Conservation (phyloP, 176 grass and related monocot genomes). For the Chrysopogon serrulatus region DNA sequence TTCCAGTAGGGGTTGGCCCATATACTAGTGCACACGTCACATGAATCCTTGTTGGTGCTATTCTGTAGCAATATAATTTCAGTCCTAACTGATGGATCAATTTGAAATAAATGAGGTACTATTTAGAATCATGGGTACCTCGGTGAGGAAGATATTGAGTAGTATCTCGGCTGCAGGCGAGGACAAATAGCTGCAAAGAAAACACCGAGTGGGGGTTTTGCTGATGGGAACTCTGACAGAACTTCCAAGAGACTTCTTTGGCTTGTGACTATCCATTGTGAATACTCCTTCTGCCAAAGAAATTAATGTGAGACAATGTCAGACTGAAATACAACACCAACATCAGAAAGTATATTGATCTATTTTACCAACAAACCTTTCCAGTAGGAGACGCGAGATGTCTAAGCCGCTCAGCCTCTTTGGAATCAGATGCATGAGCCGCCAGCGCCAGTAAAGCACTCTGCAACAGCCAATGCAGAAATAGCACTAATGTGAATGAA, state of each 20-base stretch:
- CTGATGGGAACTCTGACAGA: conserved; percentile 73
- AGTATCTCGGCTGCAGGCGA: conserved; percentile 87
- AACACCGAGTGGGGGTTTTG: conserved; percentile 70
- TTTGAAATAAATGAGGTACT: background rate
- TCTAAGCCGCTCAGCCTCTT: conserved; percentile 71
- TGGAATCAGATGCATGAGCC: conserved; percentile 72
- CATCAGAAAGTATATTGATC: conserved; percentile 8
- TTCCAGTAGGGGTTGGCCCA: conserved; percentile 68
- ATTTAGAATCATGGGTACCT: conserved; percentile 45
- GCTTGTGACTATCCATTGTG: conserved; percentile 73
- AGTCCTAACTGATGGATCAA: background rate
- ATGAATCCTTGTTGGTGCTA: conserved; percentile 82
- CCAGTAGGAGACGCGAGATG: conserved; percentile 86
- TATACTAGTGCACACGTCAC: conserved; percentile 87
- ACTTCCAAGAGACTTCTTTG: conserved; percentile 95
- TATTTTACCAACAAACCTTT: conserved; percentile 58
- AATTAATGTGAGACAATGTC: conserved; percentile 18
- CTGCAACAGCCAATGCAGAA: conserved; percentile 34
- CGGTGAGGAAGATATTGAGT: conserved; percentile 92
- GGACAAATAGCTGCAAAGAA: conserved; percentile 88
- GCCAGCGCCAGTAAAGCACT: conserved; percentile 80
- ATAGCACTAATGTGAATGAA: conserved; percentile 1
- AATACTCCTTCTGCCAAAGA: conserved; percentile 80
- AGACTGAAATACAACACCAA: conserved; percentile 7
- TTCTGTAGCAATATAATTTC: conserved; percentile 52